Percentiles rank a stretch among this genome's conserved stretches.
Conservation (phyloP, 1,284 basidiomycete species). For the Xerocomus nothofagi region DNA sequence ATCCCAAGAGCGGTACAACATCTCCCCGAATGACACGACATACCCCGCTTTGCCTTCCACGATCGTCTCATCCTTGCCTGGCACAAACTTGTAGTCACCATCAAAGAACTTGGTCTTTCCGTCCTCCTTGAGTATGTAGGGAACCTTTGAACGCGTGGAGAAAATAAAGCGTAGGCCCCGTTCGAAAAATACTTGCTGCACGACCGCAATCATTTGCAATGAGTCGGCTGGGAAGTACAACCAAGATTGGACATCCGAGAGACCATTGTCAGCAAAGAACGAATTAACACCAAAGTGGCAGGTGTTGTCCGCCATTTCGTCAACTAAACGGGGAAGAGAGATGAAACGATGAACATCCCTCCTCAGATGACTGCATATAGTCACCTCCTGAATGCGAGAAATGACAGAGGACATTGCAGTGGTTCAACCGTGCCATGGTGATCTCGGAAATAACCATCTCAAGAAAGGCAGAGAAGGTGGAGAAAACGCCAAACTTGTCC, state of each 20-base stretch:
- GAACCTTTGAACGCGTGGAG: constrained; percentile 84
- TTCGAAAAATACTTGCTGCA: constrained; percentile 78
- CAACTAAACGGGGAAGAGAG: constrained; percentile 41
- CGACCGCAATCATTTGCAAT: constrained; percentile 75
- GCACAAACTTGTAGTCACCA: constrained; percentile 72
- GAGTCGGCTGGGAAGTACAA: constrained; percentile 86
- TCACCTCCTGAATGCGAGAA: constrained; percentile 84
- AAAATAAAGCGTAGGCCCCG: constrained; percentile 80
- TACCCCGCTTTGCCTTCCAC: constrained; percentile 70
- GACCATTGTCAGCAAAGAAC: constrained; percentile 84
- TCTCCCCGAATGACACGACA: constrained; percentile 79
- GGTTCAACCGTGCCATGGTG: constrained; percentile 87
- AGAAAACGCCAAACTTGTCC: constrained; percentile 79
- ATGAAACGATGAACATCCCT: neutral
- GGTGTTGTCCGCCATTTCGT: constrained; percentile 85
- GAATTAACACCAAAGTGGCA: constrained; percentile 83
- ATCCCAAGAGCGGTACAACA: constrained; percentile 79
- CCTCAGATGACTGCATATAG: constrained; percentile 19
- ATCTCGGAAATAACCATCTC: constrained; percentile 87
- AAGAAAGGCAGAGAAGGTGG: constrained; percentile 85
- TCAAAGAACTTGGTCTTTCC: constrained; percentile 67
- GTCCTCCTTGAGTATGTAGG: constrained; percentile 79
- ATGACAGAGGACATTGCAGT: constrained; percentile 82
- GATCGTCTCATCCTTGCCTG: constrained; percentile 80
- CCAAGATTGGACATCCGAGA: constrained; percentile 72